A percentile compares a stretch with the other conserved stretches of the same genome.
Conservation (phyloP, 352 stramenopile species). For the Phytophthora pluvialis region DNA sequence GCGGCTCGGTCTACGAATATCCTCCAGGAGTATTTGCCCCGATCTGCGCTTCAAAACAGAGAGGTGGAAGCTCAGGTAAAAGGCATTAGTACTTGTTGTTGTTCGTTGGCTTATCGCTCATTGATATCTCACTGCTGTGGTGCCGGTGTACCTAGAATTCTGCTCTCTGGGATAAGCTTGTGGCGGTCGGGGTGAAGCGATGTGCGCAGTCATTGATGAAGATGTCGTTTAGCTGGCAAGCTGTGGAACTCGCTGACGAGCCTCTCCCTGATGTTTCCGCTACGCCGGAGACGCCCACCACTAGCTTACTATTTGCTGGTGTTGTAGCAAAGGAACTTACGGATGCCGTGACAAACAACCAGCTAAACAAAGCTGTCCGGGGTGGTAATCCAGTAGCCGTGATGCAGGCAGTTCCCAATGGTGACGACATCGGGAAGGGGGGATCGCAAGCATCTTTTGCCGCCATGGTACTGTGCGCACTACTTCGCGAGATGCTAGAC, state of each 20-base stretch:
- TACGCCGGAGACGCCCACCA: conserved; percentile 13
- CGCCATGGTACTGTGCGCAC: conserved; percentile 52
- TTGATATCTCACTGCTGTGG: neutral
- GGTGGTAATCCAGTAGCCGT: conserved; percentile 28
- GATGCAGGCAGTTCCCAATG: neutral
- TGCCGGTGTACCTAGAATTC: conserved; percentile 41
- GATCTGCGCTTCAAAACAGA: conserved; percentile 51
- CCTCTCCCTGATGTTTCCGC: conserved; percentile 43
- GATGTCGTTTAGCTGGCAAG: conserved; percentile 73
- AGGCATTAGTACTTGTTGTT: neutral
- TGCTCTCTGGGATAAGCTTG: conserved; percentile 54
- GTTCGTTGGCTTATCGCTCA: neutral
- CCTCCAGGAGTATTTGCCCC: conserved; percentile 62
- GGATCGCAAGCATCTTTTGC: conserved; percentile 38
- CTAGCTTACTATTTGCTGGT: conserved; percentile 53
- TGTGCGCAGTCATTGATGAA: conserved; percentile 69
- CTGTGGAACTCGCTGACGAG: conserved; percentile 68
- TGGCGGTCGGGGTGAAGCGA: conserved; percentile 58
- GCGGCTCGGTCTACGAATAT: conserved; percentile 54
- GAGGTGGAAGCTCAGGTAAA: conserved; percentile 53
- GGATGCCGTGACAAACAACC: conserved; percentile 51
- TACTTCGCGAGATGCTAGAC: conserved; percentile 64
- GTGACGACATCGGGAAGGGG: conserved; percentile 8
- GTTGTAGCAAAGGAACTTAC: conserved; percentile 60
- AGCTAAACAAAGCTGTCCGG: conserved; percentile 62